Evolutionary conservation across 306 rosid genomes (phyloP).

Genomic region (Glycine latifolia): DNA sequence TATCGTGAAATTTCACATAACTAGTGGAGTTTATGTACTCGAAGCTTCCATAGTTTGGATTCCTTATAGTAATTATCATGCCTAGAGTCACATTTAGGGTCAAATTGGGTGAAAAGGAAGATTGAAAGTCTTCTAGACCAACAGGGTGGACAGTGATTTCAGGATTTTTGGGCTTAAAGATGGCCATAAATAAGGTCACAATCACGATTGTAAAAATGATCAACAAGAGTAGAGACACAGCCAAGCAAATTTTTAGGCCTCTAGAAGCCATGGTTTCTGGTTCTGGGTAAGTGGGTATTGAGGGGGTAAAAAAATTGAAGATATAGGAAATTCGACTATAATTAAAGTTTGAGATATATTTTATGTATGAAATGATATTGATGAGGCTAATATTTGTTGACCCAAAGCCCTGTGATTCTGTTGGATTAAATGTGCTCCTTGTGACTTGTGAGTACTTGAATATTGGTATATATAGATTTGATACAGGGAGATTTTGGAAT

Average conservation of each 20-base stretch:
- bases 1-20: constrained; percentile 32
- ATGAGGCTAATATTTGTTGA: neutral
- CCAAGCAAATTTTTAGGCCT: constrained; percentile 50
- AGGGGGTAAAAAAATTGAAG: too few species aligned
- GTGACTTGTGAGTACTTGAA: neutral
- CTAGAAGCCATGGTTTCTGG: constrained; percentile 44
- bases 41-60: constrained; percentile 51
- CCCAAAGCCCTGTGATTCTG: neutral
- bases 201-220: constrained; percentile 35
- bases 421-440: neutral
- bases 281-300: neutral
- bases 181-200: constrained; percentile 45
- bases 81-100: constrained; percentile 39
- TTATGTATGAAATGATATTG: neutral
- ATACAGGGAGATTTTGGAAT: neutral
- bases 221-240: constrained; percentile 28
- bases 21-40: constrained; percentile 13
- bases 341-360: neutral
- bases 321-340: too few species aligned
- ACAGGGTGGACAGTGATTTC: constrained; percentile 22
- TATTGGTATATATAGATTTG: neutral
- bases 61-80: constrained; percentile 44
- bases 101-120: neutral
- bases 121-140: constrained; percentile 22
- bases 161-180: constrained; percentile 57